A percentile compares a stretch with the other conserved stretches of the same genome.
These are phyloP conservation scores for Aspergillus fijiensis DNA, from an alignment of 2,329 filamentous ascomycete species.

Conservation along the genomic window DNA sequence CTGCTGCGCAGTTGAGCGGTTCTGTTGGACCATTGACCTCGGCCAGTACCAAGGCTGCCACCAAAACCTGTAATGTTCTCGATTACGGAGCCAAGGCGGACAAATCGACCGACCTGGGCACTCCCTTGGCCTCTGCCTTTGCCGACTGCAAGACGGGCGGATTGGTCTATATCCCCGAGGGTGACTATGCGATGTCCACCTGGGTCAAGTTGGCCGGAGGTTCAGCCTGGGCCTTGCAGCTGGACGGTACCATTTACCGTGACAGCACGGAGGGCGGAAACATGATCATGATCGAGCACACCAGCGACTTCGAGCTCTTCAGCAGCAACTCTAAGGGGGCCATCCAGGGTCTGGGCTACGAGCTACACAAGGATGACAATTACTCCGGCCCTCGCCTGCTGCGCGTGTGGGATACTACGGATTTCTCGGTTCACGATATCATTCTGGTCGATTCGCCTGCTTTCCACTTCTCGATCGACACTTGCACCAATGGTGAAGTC, in stretches of 20 bases:
- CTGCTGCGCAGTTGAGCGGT: constrained; percentile 42
- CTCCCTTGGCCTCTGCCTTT: constrained; percentile 51
- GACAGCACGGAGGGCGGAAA: constrained; percentile 52
- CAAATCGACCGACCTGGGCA: constrained; percentile 52
- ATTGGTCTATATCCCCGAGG: constrained; percentile 51
- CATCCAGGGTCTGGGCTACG: constrained; percentile 54
- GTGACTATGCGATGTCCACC: constrained; percentile 51
- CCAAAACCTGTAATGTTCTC: constrained; percentile 52
- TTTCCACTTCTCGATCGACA: constrained; percentile 54
- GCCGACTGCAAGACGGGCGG: constrained; percentile 54
- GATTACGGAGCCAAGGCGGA: constrained; percentile 54
- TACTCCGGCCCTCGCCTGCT: constrained; percentile 48
- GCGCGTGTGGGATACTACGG: constrained; percentile 46
- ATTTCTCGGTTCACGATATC: constrained; percentile 54
- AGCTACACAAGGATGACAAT: constrained; percentile 45
- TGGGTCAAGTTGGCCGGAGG: constrained; percentile 53
- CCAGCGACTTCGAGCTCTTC: constrained; percentile 55
- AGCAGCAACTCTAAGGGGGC: constrained; percentile 54
- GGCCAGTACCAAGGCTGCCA: constrained; percentile 45
- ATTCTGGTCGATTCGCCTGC: constrained; percentile 50
- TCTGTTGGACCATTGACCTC: constrained; percentile 48
- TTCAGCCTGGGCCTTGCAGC: constrained; percentile 51
- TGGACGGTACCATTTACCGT: constrained; percentile 55
- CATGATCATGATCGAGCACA: constrained; percentile 55
- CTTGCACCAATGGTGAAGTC: constrained; percentile 53